phyloP scores from a whole-genome alignment of 2,329 filamentous ascomycete species.

The Penicillium sp. region DNA sequence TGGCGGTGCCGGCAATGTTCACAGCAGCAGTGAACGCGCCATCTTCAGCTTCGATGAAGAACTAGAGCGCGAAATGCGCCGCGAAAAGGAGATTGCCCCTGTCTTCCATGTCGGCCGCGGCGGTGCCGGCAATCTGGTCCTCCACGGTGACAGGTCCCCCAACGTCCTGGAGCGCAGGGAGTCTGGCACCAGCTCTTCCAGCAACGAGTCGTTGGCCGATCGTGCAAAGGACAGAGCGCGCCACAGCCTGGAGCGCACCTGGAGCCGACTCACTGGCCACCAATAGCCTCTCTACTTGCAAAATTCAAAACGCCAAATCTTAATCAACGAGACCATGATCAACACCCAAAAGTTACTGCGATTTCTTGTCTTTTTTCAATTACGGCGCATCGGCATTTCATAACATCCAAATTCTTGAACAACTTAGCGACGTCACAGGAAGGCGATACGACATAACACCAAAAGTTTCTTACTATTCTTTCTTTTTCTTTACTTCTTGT shows the following conservation, averaged over 20 bases:
- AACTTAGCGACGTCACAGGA: constrained; percentile 7
- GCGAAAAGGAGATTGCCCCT: constrained; percentile 52
- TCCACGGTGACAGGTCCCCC: constrained; percentile 19
- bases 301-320: neutral
- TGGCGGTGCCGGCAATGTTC: constrained; percentile 55
- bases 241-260: constrained; percentile 35
- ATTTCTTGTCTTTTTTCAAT: neutral
- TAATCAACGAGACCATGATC: constrained; percentile 5
- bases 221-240: constrained; percentile 33
- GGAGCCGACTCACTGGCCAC: constrained; percentile 31
- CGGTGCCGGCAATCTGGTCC: constrained; percentile 54
- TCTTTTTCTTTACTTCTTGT: neutral
- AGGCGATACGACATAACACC: neutral
- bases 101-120: constrained; percentile 63
- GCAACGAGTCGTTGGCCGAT: constrained; percentile 31
- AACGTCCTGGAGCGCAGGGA: constrained; percentile 32
- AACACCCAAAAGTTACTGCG: constrained; percentile 4
- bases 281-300: constrained; percentile 3
- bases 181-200: constrained; percentile 33
- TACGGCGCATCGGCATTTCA: constrained; percentile 5
- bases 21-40: constrained; percentile 34
- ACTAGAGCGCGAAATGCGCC: constrained; percentile 54
- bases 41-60: constrained; percentile 60
- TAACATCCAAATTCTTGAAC: neutral
- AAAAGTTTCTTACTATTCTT: neutral